Evolutionary conservation across 495 filamentous ascomycete species (phyloP), one percentile per base, ranked within the genome.

Genomic region (Melanomma pulvis-pyrius): DNA sequence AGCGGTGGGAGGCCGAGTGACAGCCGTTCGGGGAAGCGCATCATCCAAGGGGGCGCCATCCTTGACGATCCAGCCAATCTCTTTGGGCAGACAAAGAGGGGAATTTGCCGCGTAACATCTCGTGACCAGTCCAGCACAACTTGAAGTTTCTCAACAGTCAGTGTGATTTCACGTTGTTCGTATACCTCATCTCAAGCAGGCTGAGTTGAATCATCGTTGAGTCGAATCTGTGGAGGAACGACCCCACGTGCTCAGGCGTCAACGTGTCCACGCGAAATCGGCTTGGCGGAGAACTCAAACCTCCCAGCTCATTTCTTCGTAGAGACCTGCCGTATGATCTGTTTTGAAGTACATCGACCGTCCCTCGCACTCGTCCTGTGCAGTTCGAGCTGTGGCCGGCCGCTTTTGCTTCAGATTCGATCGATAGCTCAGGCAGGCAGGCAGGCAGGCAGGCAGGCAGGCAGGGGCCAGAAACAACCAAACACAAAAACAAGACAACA

Each of bases 21-120:
- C 59, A 57, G 65, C 57, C 50, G 46, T 59, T 44, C 3, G 65
- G 51, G 28, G 52, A 25, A 22, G 52, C 56, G 65, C 65, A 68
- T 68, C 59, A 57, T 67, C 58, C 55, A 54, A 61, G 64, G 63
- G 32, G 32, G 32, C 32, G 39, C 39, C 5, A 25, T 24, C 48
- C 48, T 25, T 6, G 22, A 51, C 26, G 48, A 12, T 12, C 26
- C 19, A 51, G 48, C 48, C 48, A 51, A 51, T 51, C 48, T n/a
- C 11, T 51, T 51, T 51, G 22, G 48, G 48, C 48, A 24, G 26
- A 5, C 19, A 17, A 51, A 6, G 46, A 51, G 53, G 9, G 29
- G 53, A 22, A 41, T 57, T 19, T 12, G 39, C 39, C 39, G 39
- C 39, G 3, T 17, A 12, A 15, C 9, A 15, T n/a, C 39, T 44